Evolutionary conservation across 306 rosid species (phyloP), one percentile per base, ranked within the genome.

Genomic region (Vigna reflexopilosa): DNA sequence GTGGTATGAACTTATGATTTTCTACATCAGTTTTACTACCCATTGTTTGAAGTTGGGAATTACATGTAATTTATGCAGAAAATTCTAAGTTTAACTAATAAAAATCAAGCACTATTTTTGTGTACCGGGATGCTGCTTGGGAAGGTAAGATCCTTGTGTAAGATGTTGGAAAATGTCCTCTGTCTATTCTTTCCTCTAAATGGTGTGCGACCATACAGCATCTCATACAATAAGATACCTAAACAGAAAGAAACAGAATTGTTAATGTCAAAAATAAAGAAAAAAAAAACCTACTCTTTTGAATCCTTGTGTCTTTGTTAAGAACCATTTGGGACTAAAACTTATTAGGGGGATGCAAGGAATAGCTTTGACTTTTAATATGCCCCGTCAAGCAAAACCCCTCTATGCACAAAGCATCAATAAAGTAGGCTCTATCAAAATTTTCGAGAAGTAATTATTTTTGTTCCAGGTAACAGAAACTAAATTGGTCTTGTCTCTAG

Each of bases 201-300:
- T 47, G 98, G 98, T 13, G 98, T 95, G 15, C 97, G 97, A 3
- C 98, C 98, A 38, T 92, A 95, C 22, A 95, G 91, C 98, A 95
- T 91, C 85, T 95, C 98, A 72, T 95, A 95, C 89, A 95, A 71
- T 83, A 95, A 84, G 73, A 92, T 85, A 79, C 98, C 98, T 95
- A 81, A 78, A 79, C 71, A 83, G 3, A 20, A 69, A 59, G 45
- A 66, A 48, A 78, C 32, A 45, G 15, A 17, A 58, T 49, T 45
- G 76, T 70, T 42, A 67, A 65, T 74, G 55, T 79, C 0, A 3
- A 26, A 62, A 7, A 54, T 52, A 2, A 34, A 8, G 74, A 8
- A 36, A 40, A 11, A 14, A 26, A 58, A 58, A 22, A 0, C 42
- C 42, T 36, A 59, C 3, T 1, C 42, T 5, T 3, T 59, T 6